Evolutionary conservation across 2,329 filamentous ascomycete genomes (phyloP).

Genomic region (Plenodomus lindquistii): DNA sequence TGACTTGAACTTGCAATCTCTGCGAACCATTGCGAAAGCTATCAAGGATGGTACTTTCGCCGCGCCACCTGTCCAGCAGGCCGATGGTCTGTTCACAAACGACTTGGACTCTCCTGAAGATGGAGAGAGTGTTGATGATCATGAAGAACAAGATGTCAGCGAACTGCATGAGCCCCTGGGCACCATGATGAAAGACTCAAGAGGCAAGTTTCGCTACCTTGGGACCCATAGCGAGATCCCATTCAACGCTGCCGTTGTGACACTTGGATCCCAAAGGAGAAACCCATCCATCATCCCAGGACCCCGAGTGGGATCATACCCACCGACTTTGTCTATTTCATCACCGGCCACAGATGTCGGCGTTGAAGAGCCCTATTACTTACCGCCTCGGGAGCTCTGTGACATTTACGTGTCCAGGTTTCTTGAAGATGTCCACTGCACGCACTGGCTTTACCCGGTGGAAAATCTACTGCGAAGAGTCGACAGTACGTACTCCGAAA

Average conservation of each 20-base stretch:
- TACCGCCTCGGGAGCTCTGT: conserved; percentile 35
- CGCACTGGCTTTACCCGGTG: conserved; percentile 43
- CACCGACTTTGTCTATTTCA: conserved; percentile 27
- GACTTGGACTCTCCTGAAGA: conserved; percentile 30
- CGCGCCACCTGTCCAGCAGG: conserved; percentile 25
- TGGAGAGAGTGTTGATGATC: conserved; percentile 25
- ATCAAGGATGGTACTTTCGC: conserved; percentile 36
- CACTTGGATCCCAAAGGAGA: conserved; percentile 26
- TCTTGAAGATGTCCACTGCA: conserved; percentile 42
- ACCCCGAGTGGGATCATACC: conserved; percentile 37
- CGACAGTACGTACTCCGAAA: conserved; percentile 36
- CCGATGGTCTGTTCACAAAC: conserved; percentile 26
- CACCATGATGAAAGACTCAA: conserved; percentile 45
- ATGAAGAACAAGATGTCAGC: conserved; percentile 36
- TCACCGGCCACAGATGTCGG: conserved; percentile 23
- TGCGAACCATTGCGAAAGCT: conserved; percentile 39
- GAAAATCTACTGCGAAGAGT: conserved; percentile 38
- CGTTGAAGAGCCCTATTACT: conserved; percentile 26
- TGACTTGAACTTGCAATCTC: conserved; percentile 39
- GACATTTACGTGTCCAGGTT: conserved; percentile 40
- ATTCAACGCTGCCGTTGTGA: conserved; percentile 43
- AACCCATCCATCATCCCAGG: conserved; percentile 34
- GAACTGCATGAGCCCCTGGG: conserved; percentile 44
- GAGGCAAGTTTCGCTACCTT: conserved; percentile 40
- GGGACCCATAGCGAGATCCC: conserved; percentile 44